These are phyloP conservation scores for Sphagnum tenellum DNA, from an alignment of 225 moss, liverwort and hornwort species.

Conservation along the genomic window DNA sequence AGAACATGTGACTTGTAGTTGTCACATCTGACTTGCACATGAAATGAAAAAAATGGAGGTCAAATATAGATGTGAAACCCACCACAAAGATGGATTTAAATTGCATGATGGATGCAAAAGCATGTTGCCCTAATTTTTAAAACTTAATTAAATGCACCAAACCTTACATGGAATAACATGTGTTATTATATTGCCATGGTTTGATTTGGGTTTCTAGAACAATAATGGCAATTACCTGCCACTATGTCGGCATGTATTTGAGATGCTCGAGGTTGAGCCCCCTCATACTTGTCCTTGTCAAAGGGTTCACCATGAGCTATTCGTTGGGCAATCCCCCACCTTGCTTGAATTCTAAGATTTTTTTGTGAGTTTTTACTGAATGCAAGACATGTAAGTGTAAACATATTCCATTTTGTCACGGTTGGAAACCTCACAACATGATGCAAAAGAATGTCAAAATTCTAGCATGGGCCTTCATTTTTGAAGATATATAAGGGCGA, in stretches of 20 bases:
- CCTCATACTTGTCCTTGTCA: conserved; percentile 20
- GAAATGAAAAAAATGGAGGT: neutral
- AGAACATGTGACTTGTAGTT: too few species aligned
- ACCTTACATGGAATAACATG: neutral
- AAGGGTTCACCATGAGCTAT: conserved; percentile 14
- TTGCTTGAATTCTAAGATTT: neutral
- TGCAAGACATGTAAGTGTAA: too few species aligned
- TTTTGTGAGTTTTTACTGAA: too few species aligned
- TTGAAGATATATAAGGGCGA: too few species aligned
- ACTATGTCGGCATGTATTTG: conserved; percentile 50
- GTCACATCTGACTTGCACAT: too few species aligned
- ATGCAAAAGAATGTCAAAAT: too few species aligned
- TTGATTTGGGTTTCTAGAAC: neutral
- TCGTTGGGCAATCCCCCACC: conserved; percentile 26
- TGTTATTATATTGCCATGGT: neutral
- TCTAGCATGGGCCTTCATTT: too few species aligned
- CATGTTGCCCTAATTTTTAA: too few species aligned
- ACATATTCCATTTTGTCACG: too few species aligned
- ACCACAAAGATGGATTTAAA: too few species aligned
- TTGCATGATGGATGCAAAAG: too few species aligned
- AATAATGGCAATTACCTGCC: conserved; percentile 21
- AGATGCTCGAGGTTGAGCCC: conserved; percentile 26
- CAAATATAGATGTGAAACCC: neutral
- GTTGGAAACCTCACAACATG: too few species aligned
- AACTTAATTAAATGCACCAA: neutral